Conservation (phyloP, 108 stramenopile genomes). For the Pseudonitzschia multistriata region DNA sequence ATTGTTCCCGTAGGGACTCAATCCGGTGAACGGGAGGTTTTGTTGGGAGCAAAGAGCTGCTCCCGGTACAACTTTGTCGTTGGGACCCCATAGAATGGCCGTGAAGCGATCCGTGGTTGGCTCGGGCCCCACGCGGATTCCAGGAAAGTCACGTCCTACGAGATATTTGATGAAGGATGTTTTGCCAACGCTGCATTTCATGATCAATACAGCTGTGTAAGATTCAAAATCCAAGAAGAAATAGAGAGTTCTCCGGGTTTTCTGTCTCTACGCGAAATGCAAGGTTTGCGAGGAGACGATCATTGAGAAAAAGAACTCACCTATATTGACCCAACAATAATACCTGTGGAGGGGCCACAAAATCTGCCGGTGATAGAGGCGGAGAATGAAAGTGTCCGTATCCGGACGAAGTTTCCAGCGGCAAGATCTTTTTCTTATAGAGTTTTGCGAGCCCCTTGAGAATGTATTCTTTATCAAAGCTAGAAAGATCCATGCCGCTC, state of each 20-base stretch:
- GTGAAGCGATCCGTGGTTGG: constrained; percentile 90
- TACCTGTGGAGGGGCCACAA: constrained; percentile 97
- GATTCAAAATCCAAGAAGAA: neutral
- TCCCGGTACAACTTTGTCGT: constrained; percentile 86
- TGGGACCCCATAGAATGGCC: constrained; percentile 77
- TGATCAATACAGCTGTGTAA: neutral
- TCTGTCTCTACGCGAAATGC: neutral
- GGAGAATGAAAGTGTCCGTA: constrained; percentile 98
- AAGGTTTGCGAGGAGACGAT: neutral
- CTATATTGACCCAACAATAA: constrained; percentile 92
- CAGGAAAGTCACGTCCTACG: constrained; percentile 93
- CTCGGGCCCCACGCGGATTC: constrained; percentile 96
- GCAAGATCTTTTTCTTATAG: constrained; percentile 85
- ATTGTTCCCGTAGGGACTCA: constrained; percentile 95
- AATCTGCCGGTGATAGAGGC: constrained; percentile 92
- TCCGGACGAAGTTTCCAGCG: constrained; percentile 80
- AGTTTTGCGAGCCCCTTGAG: constrained; percentile 72
- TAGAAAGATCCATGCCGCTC: constrained; percentile 61
- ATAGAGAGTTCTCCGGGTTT: neutral
- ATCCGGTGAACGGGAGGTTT: constrained; percentile 92
- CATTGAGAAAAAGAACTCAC: constrained; percentile 12
- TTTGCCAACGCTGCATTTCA: constrained; percentile 84
- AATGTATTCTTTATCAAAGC: constrained; percentile 85
- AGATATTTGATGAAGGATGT: constrained; percentile 91
- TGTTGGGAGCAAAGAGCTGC: constrained; percentile 90